Conservation (phyloP, 306 rosid genomes). For the Cucurbita ficifolia region DNA sequence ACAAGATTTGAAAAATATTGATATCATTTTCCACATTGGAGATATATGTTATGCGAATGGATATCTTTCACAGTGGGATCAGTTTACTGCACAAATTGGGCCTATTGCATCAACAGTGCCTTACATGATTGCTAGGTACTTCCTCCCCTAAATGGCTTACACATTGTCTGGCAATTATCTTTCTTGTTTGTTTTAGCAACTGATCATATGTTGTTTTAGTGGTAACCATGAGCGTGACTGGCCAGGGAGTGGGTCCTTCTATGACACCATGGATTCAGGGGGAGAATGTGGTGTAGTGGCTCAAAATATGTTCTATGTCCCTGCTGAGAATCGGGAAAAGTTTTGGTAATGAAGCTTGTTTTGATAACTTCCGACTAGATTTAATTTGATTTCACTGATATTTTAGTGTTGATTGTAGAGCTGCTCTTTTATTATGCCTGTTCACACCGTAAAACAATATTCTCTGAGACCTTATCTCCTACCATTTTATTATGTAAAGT, state of each 20-base stretch:
- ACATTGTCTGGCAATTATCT: background rate
- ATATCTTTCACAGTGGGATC: slow-evolving; percentile 94
- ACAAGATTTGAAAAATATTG: slow-evolving; percentile 54
- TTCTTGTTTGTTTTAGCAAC: slow-evolving; percentile 17
- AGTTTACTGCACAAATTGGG: slow-evolving; percentile 80
- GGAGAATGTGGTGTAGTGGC: slow-evolving; percentile 93
- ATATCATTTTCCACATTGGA: slow-evolving; percentile 88
- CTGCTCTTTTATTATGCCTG: background rate
- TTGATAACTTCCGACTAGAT: background rate
- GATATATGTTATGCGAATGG: slow-evolving; percentile 85
- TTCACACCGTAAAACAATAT: background rate
- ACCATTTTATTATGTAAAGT: background rate
- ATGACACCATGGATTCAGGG: slow-evolving; percentile 69
- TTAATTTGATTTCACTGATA: background rate
- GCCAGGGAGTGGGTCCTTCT: slow-evolving; percentile 79
- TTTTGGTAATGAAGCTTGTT: slow-evolving; percentile 41
- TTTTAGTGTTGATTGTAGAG: background rate
- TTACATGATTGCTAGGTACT: slow-evolving; percentile 83
- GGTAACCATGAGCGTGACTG: slow-evolving; percentile 99
- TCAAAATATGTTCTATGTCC: slow-evolving; percentile 78
- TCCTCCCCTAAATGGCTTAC: background rate
- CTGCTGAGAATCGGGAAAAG: slow-evolving; percentile 75
- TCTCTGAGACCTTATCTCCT: background rate
- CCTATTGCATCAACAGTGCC: slow-evolving; percentile 87
- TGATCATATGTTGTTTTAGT: slow-evolving; percentile 23